Evolutionary conservation across 768 basidiomycete species (phyloP).

Genomic region (Termitomyces sp.): DNA sequence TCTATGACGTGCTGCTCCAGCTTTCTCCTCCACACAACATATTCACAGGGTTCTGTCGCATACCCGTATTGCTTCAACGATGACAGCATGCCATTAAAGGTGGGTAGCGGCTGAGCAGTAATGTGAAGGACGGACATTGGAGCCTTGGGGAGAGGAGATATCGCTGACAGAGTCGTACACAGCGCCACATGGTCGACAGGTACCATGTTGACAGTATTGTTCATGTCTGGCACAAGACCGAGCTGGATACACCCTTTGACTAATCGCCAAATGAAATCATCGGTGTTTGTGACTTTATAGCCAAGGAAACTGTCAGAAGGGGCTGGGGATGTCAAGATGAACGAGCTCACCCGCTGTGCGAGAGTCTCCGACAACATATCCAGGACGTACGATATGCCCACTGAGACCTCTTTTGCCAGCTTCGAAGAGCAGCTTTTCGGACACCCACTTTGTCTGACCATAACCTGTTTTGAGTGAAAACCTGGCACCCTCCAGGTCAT

Average conservation of each 20-base stretch:
- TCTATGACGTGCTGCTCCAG: slow-evolving; percentile 96
- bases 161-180: slow-evolving; percentile 69
- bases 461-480: slow-evolving; percentile 82
- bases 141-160: slow-evolving; percentile 49
- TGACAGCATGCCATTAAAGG: slow-evolving; percentile 83
- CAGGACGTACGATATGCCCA: slow-evolving; percentile 88
- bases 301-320: slow-evolving; percentile 1
- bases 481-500: slow-evolving; percentile 85
- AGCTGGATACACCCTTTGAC: slow-evolving; percentile 99
- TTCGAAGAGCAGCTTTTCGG: slow-evolving; percentile 90
- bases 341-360: slow-evolving; percentile 66
- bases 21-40: slow-evolving; percentile 86
- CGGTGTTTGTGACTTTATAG: slow-evolving; percentile 87
- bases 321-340: not conserved
- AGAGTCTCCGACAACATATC: slow-evolving; percentile 95
- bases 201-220: slow-evolving; percentile 98
- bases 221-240: slow-evolving; percentile 95
- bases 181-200: slow-evolving; percentile 95
- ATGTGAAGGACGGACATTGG: slow-evolving; percentile 72
- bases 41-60: slow-evolving; percentile 73
- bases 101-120: slow-evolving; percentile 80
- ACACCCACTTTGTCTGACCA: slow-evolving; percentile 98
- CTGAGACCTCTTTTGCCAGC: slow-evolving; percentile 82
- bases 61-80: slow-evolving; percentile 80
- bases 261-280: slow-evolving; percentile 97